phyloP scores from a whole-genome alignment of 2,329 filamentous ascomycete genomes.

The Pseudopithomyces maydicus region DNA sequence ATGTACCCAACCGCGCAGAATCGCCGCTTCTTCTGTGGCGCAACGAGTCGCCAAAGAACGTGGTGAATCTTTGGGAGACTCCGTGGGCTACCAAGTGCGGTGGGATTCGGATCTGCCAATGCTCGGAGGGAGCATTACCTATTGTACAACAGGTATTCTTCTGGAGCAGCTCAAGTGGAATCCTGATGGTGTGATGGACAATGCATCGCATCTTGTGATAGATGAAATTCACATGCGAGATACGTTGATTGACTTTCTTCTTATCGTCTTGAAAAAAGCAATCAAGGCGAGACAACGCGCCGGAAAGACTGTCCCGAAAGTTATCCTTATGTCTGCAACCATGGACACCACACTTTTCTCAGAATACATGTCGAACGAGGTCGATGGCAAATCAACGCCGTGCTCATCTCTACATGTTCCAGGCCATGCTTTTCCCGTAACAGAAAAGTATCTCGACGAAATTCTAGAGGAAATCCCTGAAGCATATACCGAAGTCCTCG shows the following conservation, averaged over 20 bases:
- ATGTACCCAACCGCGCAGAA: slow-evolving; percentile 9
- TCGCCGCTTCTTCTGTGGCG: slow-evolving; percentile 9
- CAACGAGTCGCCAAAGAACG: slow-evolving; percentile 9
- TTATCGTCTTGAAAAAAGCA: slow-evolving; percentile 7
- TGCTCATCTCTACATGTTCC: slow-evolving; percentile 10
- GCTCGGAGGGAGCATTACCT: slow-evolving; percentile 8
- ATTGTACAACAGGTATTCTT: slow-evolving; percentile 9
- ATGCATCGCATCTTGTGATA: slow-evolving; percentile 4
- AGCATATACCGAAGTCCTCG: background rate
- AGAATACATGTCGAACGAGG: slow-evolving; percentile 1
- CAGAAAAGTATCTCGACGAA: slow-evolving; percentile 2
- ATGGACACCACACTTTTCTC: slow-evolving; percentile 11
- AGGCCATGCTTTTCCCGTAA: slow-evolving; percentile 9
- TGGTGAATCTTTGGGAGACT: background rate
- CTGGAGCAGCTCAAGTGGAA: slow-evolving; percentile 5
- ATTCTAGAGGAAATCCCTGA: background rate
- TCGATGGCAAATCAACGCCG: background rate
- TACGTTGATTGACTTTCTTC: slow-evolving; percentile 5
- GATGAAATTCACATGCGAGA: slow-evolving; percentile 12
- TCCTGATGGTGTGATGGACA: slow-evolving; percentile 7
- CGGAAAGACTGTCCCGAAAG: slow-evolving; percentile 6
- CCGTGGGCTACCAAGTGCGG: slow-evolving; percentile 7
- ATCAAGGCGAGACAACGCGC: background rate
- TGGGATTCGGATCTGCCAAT: background rate
- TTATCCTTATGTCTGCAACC: slow-evolving; percentile 10